Evolutionary conservation across 2,329 filamentous ascomycete species (phyloP).

Genomic region (Penicillium sp.): DNA sequence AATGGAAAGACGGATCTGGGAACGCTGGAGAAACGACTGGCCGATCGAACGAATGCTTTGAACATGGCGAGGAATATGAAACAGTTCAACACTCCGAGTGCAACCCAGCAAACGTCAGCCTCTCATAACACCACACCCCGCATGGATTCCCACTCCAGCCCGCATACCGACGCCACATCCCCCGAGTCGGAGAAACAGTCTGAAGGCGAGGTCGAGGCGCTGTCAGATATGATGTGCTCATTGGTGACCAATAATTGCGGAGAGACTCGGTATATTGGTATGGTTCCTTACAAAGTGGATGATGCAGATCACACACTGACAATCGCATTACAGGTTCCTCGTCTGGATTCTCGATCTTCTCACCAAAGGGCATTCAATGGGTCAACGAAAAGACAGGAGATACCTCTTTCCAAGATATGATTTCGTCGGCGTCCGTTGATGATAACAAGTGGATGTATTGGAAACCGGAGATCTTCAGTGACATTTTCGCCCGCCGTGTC

Average conservation of each 20-base stretch:
- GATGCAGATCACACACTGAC: neutral
- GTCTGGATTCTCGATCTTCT: slow-evolving; percentile 98
- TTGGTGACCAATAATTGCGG: slow-evolving; percentile 91
- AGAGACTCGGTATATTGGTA: slow-evolving; percentile 94
- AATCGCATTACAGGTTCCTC: slow-evolving; percentile 68
- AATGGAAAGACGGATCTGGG: slow-evolving; percentile 82
- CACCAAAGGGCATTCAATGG: slow-evolving; percentile 96
- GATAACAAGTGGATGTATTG: slow-evolving; percentile 96
- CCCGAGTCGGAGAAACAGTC: slow-evolving; percentile 54
- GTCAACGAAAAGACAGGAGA: slow-evolving; percentile 98
- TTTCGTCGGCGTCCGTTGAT: slow-evolving; percentile 82
- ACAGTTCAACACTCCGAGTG: slow-evolving; percentile 25
- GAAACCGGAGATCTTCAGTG: slow-evolving; percentile 96
- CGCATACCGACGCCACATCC: slow-evolving; percentile 51
- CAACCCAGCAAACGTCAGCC: slow-evolving; percentile 30
- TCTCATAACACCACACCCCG: slow-evolving; percentile 48
- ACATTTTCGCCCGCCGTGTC: slow-evolving; percentile 81
- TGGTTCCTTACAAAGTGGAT: slow-evolving; percentile 21
- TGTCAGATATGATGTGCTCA: slow-evolving; percentile 99
- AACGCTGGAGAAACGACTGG: slow-evolving; percentile 74
- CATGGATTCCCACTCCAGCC: slow-evolving; percentile 49
- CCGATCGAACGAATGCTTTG: slow-evolving; percentile 47
- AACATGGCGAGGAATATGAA: slow-evolving; percentile 38
- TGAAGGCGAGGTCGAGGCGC: slow-evolving; percentile 73
- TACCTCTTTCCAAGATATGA: slow-evolving; percentile 90